Percentiles rank a stretch among this genome's conserved stretches.
These are phyloP conservation scores for Corymbia calophylla DNA, from an alignment of 441 rosid species.

Conservation along the genomic window DNA sequence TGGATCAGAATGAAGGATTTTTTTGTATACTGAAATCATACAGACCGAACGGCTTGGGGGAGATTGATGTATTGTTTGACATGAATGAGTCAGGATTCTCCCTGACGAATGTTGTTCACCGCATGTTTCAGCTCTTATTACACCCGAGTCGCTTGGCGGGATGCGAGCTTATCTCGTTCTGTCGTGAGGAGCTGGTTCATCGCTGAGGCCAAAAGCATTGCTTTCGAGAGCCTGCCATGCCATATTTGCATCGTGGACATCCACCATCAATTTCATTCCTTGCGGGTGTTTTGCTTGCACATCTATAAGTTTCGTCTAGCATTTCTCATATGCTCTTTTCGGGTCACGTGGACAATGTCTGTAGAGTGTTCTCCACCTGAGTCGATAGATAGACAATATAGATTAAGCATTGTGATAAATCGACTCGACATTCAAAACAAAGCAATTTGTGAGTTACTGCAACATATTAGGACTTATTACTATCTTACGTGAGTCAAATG, in stretches of 20 bases:
- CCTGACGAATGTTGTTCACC: background rate
- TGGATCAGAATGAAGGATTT: background rate
- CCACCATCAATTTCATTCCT: background rate
- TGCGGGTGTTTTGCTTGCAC: background rate
- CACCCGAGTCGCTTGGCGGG: background rate
- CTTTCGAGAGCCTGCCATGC: background rate
- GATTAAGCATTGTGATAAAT: no score
- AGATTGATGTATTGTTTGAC: background rate
- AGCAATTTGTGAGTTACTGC: no score
- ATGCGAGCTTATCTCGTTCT: background rate
- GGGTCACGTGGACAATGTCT: background rate
- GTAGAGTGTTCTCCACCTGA: background rate
- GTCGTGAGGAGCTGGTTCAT: background rate
- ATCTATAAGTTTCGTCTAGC: background rate
- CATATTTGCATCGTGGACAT: background rate
- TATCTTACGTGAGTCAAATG: background rate
- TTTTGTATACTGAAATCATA: background rate
- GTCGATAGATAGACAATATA: no score
- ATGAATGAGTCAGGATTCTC: background rate
- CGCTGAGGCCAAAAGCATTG: background rate
- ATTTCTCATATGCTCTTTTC: background rate
- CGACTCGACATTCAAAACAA: no score
- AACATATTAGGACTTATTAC: no score
- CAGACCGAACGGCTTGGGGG: background rate
- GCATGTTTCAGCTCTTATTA: background rate